Percentiles rank a stretch among this genome's conserved stretches.
Conservation (phyloP, 2,329 filamentous ascomycete species). For the Bipolaris cookei region DNA sequence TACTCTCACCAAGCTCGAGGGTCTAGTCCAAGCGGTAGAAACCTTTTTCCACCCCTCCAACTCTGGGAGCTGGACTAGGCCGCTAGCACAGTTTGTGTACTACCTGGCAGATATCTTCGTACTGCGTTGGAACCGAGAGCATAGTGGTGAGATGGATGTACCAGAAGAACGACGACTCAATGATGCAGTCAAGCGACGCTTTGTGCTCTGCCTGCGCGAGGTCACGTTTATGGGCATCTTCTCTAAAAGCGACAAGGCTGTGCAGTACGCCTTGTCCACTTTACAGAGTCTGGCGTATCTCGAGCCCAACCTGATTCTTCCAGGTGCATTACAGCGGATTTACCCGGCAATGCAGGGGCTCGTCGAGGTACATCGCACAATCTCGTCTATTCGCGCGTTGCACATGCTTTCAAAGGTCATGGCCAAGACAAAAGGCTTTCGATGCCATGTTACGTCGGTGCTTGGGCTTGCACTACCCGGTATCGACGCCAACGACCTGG, state of each 20-base stretch:
- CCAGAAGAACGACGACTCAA: constrained; percentile 81
- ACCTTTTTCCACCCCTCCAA: constrained; percentile 99
- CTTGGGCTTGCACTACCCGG: constrained; percentile 92
- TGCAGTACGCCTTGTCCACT: constrained; percentile 89
- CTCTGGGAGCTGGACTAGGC: constrained; percentile 87
- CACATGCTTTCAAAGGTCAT: constrained; percentile 93
- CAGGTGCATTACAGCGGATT: constrained; percentile 91
- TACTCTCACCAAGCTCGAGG: constrained; percentile 83
- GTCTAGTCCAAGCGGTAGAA: constrained; percentile 90
- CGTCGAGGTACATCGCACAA: constrained; percentile 95
- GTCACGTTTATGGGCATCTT: constrained; percentile 99
- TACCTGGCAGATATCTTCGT: constrained; percentile 96
- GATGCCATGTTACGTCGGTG: constrained; percentile 92
- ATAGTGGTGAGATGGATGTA: constrained; percentile 87
- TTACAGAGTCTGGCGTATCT: constrained; percentile 88
- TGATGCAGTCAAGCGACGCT: constrained; percentile 80
- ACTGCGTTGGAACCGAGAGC: constrained; percentile 95
- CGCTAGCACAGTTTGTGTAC: constrained; percentile 86
- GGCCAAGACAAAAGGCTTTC: constrained; percentile 91
- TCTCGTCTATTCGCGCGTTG: constrained; percentile 87
- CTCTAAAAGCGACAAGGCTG: constrained; percentile 89
- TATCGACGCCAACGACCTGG: constrained; percentile 96
- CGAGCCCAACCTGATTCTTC: constrained; percentile 88
- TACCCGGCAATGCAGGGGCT: constrained; percentile 96
- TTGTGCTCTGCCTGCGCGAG: constrained; percentile 86